phyloP scores from a whole-genome alignment of 345 rosid species.

The Eucalyptus pauciflora region DNA sequence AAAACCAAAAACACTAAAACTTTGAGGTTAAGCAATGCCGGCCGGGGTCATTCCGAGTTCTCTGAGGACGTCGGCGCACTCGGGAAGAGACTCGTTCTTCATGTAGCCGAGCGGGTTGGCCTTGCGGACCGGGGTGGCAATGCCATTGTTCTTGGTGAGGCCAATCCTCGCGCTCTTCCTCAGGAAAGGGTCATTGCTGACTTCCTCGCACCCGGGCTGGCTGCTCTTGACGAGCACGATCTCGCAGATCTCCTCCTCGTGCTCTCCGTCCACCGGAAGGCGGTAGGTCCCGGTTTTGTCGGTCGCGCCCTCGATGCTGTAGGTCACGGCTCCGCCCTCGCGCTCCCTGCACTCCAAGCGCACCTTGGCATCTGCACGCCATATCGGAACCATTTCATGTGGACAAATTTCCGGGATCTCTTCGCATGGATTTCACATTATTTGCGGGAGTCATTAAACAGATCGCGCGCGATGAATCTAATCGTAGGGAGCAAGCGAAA shows the following conservation, averaged over 20 bases:
- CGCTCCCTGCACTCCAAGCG: slow-evolving; percentile 44
- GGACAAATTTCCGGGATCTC: not conserved
- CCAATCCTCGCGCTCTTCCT: slow-evolving; percentile 32
- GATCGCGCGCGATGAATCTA: not conserved
- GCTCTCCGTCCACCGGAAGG: slow-evolving; percentile 43
- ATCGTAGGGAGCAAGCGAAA: not conserved
- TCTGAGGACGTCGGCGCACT: slow-evolving; percentile 28
- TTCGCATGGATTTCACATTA: not conserved
- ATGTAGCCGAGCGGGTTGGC: slow-evolving; percentile 62
- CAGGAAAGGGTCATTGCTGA: slow-evolving; percentile 12
- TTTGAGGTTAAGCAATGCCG: not conserved
- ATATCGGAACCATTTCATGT: not conserved
- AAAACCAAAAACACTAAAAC: not conserved
- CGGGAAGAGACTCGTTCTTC: slow-evolving; percentile 27
- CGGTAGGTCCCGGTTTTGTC: slow-evolving; percentile 32
- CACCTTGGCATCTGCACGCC: slow-evolving; percentile 36
- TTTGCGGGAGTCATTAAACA: not conserved
- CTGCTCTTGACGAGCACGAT: slow-evolving; percentile 25
- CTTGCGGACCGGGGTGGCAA: slow-evolving; percentile 12
- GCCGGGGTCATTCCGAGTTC: slow-evolving; percentile 42
- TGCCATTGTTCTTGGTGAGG: slow-evolving; percentile 40
- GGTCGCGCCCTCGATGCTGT: slow-evolving; percentile 23
- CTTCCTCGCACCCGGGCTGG: slow-evolving; percentile 31
- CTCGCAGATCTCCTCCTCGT: slow-evolving; percentile 63
- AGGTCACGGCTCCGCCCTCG: slow-evolving; percentile 15